A percentile compares a stretch with the other conserved stretches of the same genome.
phyloP scores from a whole-genome alignment of 305 asterid genomes.

The Nicotiana rustica region DNA sequence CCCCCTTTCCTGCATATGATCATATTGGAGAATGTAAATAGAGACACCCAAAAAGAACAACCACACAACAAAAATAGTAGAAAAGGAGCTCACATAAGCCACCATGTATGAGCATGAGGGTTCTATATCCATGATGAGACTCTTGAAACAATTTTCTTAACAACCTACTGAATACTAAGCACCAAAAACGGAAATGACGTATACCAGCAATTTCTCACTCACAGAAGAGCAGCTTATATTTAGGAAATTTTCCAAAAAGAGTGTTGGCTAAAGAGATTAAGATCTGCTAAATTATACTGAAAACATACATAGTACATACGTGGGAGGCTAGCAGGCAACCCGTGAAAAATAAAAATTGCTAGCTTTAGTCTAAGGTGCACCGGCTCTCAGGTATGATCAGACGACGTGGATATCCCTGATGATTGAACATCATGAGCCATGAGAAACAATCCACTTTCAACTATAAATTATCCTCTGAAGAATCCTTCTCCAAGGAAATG shows the following conservation, averaged over 20 bases:
- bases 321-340: background rate
- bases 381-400: background rate
- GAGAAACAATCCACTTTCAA: conserved; percentile 7
- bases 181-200: background rate
- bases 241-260: conserved; percentile 7
- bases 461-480: background rate
- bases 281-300: conserved; percentile 17
- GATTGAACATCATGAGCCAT: conserved; percentile 29
- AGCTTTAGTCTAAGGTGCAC: conserved; percentile 6
- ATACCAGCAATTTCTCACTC: background rate
- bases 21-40: background rate
- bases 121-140: conserved; percentile 23
- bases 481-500: background rate
- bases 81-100: conserved; percentile 24
- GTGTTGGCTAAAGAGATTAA: background rate
- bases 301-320: background rate
- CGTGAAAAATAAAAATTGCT: background rate
- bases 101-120: conserved; percentile 11
- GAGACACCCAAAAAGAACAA: background rate
- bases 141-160: background rate
- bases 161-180: conserved; percentile 17
- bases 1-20: conserved; percentile 66
- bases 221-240: conserved; percentile 2
- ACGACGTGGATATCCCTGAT: background rate
- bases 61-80: background rate